Percentiles rank a stretch among this genome's conserved stretches.
phyloP scores from a whole-genome alignment of 495 filamentous ascomycete species.

The Podospora sp. region DNA sequence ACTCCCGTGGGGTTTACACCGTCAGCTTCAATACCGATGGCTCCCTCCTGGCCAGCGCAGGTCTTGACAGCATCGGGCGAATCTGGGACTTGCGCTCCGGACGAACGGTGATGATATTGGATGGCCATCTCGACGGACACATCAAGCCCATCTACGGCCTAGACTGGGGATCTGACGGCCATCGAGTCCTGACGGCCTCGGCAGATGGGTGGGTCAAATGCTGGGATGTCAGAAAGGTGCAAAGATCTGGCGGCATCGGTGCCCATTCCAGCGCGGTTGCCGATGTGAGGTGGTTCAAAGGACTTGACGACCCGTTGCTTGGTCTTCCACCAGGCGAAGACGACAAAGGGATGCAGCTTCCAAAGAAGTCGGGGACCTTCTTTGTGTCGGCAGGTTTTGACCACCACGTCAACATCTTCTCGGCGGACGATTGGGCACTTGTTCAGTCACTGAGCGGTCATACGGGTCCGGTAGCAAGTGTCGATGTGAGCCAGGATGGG shows the following conservation, averaged over 20 bases:
- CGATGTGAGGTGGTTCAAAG: constrained; percentile 93
- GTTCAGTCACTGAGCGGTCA: constrained; percentile 88
- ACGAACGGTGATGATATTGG: constrained; percentile 92
- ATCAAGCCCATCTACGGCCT: constrained; percentile 90
- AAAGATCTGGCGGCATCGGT: constrained; percentile 78
- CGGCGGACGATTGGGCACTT: constrained; percentile 92
- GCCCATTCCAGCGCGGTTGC: constrained; percentile 91
- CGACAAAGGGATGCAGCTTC: constrained; percentile 62
- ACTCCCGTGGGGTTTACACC: constrained; percentile 87
- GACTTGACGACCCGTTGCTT: constrained; percentile 63
- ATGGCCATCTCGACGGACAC: constrained; percentile 79
- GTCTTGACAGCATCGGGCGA: constrained; percentile 89
- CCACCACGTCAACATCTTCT: constrained; percentile 92
- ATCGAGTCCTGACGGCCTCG: constrained; percentile 85
- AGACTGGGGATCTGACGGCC: constrained; percentile 90
- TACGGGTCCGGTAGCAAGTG: constrained; percentile 84
- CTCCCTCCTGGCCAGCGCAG: constrained; percentile 84
- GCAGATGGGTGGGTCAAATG: constrained; percentile 96
- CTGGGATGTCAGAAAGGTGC: constrained; percentile 93
- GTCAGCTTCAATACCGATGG: constrained; percentile 89
- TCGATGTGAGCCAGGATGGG: constrained; percentile 81
- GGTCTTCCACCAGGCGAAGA: constrained; percentile 61
- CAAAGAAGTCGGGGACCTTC: constrained; percentile 78
- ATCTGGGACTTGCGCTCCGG: constrained; percentile 97
- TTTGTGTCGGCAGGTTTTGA: constrained; percentile 91